Base-by-base conservation (phyloP, 169 alveolate species). In the Plasmodium fragile region DNA sequence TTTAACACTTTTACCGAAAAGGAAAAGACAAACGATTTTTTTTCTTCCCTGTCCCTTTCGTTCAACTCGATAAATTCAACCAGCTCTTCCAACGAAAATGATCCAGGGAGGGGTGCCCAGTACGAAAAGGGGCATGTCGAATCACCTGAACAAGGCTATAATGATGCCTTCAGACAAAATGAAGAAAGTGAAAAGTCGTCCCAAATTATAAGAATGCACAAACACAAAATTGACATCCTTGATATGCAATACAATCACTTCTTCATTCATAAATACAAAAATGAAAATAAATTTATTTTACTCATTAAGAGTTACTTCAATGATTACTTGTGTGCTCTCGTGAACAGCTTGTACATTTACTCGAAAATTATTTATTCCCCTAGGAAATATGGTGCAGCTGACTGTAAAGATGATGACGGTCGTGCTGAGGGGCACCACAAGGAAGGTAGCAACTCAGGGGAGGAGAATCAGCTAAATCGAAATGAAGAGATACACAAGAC, bases 271-370 rank as follows among this genome's bases (percentile, higher is more conserved):
- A 89, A 79, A 41, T 89, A 59, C 49, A 89, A 89, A 32, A 89
- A 65, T 55, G 94, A 89, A 69, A 53, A 69, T 78, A 89, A 89
- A 79, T 89, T 30, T 34, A 89, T 89, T 55, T 89, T 89, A 45
- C 77, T 89, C 22, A 89, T 89, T 6, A 89, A 89, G 70, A 89
- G 94, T 65, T 89, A 89, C 71, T 89, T 89, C 36, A 89, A 89
- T 59, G 94, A 89, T 89, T 89, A 89, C 34, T 41, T 89, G 32
- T 89, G 94, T 39, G 94, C 94, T 11, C 94, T 89, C 34, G 82
- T 89, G 71, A 89, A 89, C 71, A 89, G 90, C 36, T 43, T 89
- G 41, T 89, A 89, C 41, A 89, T 89, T 16, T 89, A 89, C 71
- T 89, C 94, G 11, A 89, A 89, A 25, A 79, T 18, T 4, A 89